Evolutionary conservation across 2,329 filamentous ascomycete genomes (phyloP), one percentile per base, ranked within the genome.

Genomic region (Diaporthe citri): DNA sequence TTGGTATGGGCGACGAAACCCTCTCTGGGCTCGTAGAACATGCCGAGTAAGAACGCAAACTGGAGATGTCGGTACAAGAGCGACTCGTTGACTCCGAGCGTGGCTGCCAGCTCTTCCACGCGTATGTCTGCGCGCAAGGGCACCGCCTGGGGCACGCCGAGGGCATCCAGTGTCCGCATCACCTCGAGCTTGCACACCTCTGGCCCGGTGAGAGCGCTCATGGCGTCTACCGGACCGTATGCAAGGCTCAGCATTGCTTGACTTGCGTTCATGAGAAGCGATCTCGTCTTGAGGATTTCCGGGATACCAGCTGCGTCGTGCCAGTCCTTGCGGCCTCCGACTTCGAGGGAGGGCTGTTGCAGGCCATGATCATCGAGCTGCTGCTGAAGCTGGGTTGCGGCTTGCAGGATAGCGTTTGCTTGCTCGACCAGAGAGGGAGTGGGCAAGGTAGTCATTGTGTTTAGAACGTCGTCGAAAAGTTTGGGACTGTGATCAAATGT

Each of bases 1-100:
- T 71, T 71, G 15, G 77, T 78, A 52, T 78, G 75, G 1, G 77
- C 77, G 17, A 78, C 72, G 13, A 55, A 43, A 5, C 74, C 74
- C 31, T 67, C 62, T 2, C 51, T 25, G 22, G 77, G 67, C 51
- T 74, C 73, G 36, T 73, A 25, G 60, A 78, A 78, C 25, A 78
- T 39, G 28, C 75, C 77, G 43, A 74, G 73, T 34, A 78, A 66
- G 48, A 71, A 76, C 25, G 77, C 77, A 57, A 78, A 78, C 22
- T 73, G 57, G 8, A 78, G 56, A 57, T 78, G 77, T 46, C 73
- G 34, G n/a, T 57, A 56, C 34, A 78, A 41, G 7, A 55, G n/a
- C 41, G 13, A 43, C 34, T 28, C 15, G n/a, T 75, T 17, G 20
- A 51, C 62, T 13, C 25, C 39, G 8, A 67, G 62, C 28, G 8